These are phyloP conservation scores for Euphorbia celastroides DNA, from an alignment of 441 rosid genomes.

Conservation along the genomic window DNA sequence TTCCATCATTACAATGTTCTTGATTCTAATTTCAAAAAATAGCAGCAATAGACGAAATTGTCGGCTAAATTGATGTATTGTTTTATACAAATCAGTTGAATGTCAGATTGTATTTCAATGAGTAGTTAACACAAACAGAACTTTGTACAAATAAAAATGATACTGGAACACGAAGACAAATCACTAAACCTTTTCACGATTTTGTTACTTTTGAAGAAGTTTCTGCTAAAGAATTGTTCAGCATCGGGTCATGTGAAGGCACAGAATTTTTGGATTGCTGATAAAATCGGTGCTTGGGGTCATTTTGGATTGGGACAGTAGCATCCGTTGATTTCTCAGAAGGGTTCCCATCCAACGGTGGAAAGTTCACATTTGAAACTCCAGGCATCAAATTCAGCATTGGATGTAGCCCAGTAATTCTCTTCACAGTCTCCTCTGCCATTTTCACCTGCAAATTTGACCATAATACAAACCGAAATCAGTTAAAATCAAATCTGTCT, in stretches of 20 bases:
- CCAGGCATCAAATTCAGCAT: conserved; percentile 43
- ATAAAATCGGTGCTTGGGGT: conserved; percentile 30
- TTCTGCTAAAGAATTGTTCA: conserved; percentile 42
- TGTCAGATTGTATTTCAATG: not conserved
- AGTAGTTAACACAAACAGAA: not conserved
- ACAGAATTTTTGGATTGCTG: conserved; percentile 27
- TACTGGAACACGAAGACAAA: conserved; percentile 5
- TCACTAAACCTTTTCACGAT: too few species aligned
- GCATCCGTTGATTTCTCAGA: conserved; percentile 53
- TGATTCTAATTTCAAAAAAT: too few species aligned
- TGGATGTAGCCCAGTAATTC: conserved; percentile 72
- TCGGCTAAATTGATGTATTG: not conserved
- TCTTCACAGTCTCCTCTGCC: conserved; percentile 94
- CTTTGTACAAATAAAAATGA: conserved; percentile 10
- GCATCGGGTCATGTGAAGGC: conserved; percentile 29
- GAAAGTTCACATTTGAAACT: conserved; percentile 34
- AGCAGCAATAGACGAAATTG: not conserved
- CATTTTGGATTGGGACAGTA: conserved; percentile 52
- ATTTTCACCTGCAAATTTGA: conserved; percentile 66
- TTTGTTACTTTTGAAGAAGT: too few species aligned
- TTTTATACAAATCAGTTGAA: not conserved
- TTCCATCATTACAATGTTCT: too few species aligned
- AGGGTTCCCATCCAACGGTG: conserved; percentile 41
- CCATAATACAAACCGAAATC: not conserved
- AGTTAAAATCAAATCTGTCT: too few species aligned